phyloP scores from a whole-genome alignment of 2,329 filamentous ascomycete genomes.

The Metarhizium sp. region DNA sequence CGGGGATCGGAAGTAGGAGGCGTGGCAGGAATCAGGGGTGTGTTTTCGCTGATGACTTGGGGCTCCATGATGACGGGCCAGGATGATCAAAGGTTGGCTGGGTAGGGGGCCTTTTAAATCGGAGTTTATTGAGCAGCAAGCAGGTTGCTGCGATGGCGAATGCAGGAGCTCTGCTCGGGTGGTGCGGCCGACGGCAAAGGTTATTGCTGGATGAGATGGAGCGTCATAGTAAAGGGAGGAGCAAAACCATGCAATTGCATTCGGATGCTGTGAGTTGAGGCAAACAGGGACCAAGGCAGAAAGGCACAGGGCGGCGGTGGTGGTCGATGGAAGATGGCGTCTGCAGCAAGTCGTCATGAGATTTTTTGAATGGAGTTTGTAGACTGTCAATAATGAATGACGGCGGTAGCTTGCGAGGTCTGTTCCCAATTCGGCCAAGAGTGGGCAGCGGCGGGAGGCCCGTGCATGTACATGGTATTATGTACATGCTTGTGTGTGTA shows the following conservation, averaged over 20 bases:
- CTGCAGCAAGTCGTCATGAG: not conserved
- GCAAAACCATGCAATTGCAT: not conserved
- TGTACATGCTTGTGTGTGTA: too few relatives aligned
- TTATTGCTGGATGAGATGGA: not conserved
- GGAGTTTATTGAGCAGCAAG: not conserved
- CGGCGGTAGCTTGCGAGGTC: not conserved
- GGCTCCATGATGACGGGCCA: slow-evolving; percentile 14
- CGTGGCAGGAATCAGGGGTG: slow-evolving; percentile 21
- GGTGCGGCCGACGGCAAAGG: not conserved
- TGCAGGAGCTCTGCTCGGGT: not conserved
- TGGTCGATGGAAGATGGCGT: not conserved
- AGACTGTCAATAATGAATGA: not conserved
- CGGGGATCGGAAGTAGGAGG: slow-evolving; percentile 21
- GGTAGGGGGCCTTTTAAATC: not conserved
- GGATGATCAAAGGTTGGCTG: not conserved
- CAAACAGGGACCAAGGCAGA: not conserved
- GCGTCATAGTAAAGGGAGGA: not conserved
- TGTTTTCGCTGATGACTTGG: slow-evolving; percentile 21
- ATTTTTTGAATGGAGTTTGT: not conserved
- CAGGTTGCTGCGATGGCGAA: not conserved
- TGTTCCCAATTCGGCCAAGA: slow-evolving; percentile 4
- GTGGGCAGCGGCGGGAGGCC: not conserved
- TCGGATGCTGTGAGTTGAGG: not conserved
- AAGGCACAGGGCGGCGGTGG: not conserved
- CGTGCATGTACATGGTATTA: too few relatives aligned